Evolutionary conservation across 1,284 basidiomycete species (phyloP).

Genomic region (Rhodotorula sp.): DNA sequence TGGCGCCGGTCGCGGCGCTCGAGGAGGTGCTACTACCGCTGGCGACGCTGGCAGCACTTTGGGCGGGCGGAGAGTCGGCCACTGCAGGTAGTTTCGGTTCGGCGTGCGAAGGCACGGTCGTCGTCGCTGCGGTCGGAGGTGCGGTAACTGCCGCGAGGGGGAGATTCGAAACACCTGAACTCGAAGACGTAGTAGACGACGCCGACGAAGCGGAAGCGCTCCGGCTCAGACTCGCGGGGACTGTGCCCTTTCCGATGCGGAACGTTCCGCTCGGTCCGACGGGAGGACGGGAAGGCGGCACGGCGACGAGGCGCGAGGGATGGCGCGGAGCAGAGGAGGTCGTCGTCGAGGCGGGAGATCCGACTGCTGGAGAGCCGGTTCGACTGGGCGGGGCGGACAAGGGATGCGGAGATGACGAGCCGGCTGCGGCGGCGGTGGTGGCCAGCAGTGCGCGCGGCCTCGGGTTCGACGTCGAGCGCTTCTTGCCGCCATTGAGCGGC

Average conservation of each 20-base stretch:
- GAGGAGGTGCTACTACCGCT: background rate
- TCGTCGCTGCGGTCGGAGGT: too few relatives aligned
- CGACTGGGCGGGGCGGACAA: conserved; percentile 20
- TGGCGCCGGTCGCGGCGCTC: background rate
- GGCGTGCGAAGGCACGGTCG: background rate
- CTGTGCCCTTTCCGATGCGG: conserved; percentile 31
- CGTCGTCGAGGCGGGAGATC: conserved; percentile 10
- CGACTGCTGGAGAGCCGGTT: background rate
- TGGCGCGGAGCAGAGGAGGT: background rate
- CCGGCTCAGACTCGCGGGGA: conserved; percentile 12
- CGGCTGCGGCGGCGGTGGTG: background rate
- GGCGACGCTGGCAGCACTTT: background rate
- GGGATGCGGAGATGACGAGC: conserved; percentile 1
- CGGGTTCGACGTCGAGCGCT: background rate
- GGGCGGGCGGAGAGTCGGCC: background rate
- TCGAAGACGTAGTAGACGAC: conserved; percentile 9
- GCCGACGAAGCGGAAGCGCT: conserved; percentile 6
- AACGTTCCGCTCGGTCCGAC: conserved; percentile 17
- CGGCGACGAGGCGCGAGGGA: conserved; percentile 25
- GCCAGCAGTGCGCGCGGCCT: background rate
- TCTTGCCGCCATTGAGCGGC: background rate
- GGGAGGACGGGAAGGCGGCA: background rate
- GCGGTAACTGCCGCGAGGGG: background rate
- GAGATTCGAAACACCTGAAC: background rate
- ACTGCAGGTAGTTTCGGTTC: too few relatives aligned